A percentile compares a stretch with the other conserved stretches of the same genome.
Evolutionary conservation across 2,329 filamentous ascomycete species (phyloP).

Genomic region (Alternaria brassicae): DNA sequence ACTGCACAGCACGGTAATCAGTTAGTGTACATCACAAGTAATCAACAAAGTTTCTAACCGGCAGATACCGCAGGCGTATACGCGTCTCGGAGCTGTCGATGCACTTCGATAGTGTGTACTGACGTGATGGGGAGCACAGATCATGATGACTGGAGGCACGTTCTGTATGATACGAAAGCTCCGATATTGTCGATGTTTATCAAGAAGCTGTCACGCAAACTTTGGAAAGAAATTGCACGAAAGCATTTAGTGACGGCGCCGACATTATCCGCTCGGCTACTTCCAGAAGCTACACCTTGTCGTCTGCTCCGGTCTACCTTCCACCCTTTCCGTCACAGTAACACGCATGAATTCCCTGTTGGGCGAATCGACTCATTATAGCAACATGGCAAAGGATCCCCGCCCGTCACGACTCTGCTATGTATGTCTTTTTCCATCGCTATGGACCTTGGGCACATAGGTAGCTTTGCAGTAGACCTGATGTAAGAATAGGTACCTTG

Average conservation of each 20-base stretch:
- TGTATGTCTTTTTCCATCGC: background rate
- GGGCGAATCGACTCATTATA: too few species aligned
- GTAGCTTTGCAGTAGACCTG: background rate
- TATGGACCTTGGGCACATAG: background rate
- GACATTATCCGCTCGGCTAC: conserved; percentile 3
- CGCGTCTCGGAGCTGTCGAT: background rate
- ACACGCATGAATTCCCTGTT: background rate
- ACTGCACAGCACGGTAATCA: background rate
- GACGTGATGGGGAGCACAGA: background rate
- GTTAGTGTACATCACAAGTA: background rate
- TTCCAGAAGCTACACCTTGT: background rate
- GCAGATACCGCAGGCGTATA: background rate
- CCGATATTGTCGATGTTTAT: background rate
- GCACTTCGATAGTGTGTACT: background rate
- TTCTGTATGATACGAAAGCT: background rate
- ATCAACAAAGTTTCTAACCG: background rate
- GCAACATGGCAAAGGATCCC: background rate
- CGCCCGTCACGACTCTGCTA: background rate
- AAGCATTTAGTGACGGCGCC: background rate
- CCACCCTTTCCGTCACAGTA: background rate
- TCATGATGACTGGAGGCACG: background rate
- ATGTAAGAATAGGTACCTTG: conserved; percentile 6
- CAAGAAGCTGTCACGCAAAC: background rate
- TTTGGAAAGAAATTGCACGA: background rate
- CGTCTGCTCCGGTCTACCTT: background rate